Evolutionary conservation across 1,139 yeast species (phyloP).

Genomic region (Candida tropicalis): DNA sequence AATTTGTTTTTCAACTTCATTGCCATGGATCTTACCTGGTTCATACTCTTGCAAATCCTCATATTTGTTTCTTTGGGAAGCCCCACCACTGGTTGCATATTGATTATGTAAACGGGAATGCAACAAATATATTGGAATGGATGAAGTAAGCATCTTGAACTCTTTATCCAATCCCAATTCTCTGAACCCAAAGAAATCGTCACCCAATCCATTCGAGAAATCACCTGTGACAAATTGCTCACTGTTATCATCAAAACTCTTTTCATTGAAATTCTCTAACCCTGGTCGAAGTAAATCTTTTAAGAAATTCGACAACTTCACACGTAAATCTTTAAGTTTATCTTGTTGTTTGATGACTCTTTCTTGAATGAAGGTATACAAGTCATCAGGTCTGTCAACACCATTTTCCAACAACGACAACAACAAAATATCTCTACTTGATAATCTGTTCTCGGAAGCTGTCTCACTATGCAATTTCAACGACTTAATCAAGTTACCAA

Average conservation of each 20-base stretch:
- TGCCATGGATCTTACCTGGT: slow-evolving; percentile 50
- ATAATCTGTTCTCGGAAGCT: slow-evolving; percentile 48
- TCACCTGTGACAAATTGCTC: slow-evolving; percentile 95
- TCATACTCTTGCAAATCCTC: slow-evolving; percentile 62
- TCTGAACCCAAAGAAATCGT: slow-evolving; percentile 95
- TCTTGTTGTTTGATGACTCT: slow-evolving; percentile 68
- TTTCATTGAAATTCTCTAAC: slow-evolving; percentile 71
- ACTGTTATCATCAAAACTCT: slow-evolving; percentile 83
- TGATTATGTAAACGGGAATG: slow-evolving; percentile 75
- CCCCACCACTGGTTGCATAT: slow-evolving; percentile 41
- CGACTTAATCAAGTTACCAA: slow-evolving; percentile 73
- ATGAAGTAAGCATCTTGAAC: slow-evolving; percentile 79
- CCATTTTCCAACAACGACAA: slow-evolving; percentile 83
- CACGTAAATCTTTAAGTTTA: slow-evolving; percentile 69
- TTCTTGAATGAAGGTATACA: slow-evolving; percentile 75
- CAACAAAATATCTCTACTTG: slow-evolving; percentile 52
- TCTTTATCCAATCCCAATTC: slow-evolving; percentile 94
- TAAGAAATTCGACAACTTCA: slow-evolving; percentile 70
- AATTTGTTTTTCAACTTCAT: slow-evolving; percentile 56
- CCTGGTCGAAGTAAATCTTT: slow-evolving; percentile 86
- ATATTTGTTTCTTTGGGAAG: slow-evolving; percentile 53
- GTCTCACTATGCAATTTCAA: slow-evolving; percentile 73
- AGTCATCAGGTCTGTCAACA: slow-evolving; percentile 72
- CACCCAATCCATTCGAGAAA: slow-evolving; percentile 89
- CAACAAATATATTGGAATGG: slow-evolving; percentile 86